Percentiles rank a stretch among this genome's conserved stretches.
Evolutionary conservation across 108 stramenopile species (phyloP).

Genomic region (Skeletonema potamos): DNA sequence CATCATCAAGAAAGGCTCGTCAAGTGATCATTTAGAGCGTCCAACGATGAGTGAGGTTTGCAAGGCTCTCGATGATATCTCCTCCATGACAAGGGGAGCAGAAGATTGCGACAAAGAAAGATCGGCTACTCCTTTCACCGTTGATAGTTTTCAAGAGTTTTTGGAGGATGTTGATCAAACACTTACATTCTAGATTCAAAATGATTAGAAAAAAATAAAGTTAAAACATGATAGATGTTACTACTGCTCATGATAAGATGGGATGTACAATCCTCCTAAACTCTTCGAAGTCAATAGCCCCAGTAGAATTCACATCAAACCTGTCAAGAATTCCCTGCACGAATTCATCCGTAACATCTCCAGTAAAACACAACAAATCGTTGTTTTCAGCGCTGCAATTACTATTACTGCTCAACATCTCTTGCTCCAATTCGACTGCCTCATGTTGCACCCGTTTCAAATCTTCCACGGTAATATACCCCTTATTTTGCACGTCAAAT

Average conservation of each 20-base stretch:
- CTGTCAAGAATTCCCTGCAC: slow-evolving; percentile 27
- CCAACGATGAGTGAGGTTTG: not conserved
- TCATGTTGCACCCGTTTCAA: slow-evolving; percentile 22
- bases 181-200: not conserved
- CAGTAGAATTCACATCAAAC: slow-evolving; percentile 27
- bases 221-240: not conserved
- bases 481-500: slow-evolving; percentile 29
- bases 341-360: slow-evolving; percentile 8
- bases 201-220: not conserved
- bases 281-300: slow-evolving; percentile 26
- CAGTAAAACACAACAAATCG: too few species aligned
- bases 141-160: too few species aligned
- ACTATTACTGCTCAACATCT: not conserved
- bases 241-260: not conserved
- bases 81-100: not conserved
- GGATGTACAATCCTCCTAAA: slow-evolving; percentile 18
- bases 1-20: not conserved
- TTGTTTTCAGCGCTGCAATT: too few species aligned
- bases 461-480: slow-evolving; percentile 30
- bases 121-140: too few species aligned
- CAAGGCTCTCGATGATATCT: not conserved
- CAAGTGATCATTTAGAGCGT: not conserved
- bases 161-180: too few species aligned
- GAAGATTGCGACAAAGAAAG: not conserved
- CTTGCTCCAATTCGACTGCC: not conserved